These are phyloP conservation scores for Ustilago tritici DNA, from an alignment of 1,284 basidiomycete genomes.

Conservation along the genomic window DNA sequence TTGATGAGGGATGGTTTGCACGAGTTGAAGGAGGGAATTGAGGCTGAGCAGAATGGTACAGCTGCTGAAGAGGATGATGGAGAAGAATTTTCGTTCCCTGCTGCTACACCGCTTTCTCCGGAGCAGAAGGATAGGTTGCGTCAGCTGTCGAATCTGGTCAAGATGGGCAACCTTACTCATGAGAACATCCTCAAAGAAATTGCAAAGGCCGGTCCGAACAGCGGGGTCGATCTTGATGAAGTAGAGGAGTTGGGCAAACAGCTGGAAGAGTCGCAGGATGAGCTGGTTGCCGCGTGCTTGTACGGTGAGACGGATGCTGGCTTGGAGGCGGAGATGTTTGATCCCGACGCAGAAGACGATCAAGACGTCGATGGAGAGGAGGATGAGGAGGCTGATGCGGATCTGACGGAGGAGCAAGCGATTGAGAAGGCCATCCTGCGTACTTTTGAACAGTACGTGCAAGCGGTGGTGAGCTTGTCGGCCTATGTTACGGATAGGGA, in stretches of 20 bases:
- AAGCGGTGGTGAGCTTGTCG: conserved; percentile 38
- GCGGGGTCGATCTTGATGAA: conserved; percentile 41
- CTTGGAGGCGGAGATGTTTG: conserved; percentile 45
- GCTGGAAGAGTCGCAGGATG: conserved; percentile 57
- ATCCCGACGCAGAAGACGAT: conserved; percentile 27
- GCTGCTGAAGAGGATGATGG: conserved; percentile 22
- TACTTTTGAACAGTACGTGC: conserved; percentile 49
- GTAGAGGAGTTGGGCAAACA: conserved; percentile 48
- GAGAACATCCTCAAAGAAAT: conserved; percentile 48
- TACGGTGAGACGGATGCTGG: conserved; percentile 53
- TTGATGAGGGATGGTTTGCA: conserved; percentile 54
- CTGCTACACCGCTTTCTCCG: conserved; percentile 31
- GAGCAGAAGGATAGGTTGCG: conserved; percentile 44
- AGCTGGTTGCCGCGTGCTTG: conserved; percentile 52
- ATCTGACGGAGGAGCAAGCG: conserved; percentile 46
- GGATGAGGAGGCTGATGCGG: conserved; percentile 30
- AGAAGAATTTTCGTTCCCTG: conserved; percentile 44
- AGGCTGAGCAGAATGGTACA: conserved; percentile 22
- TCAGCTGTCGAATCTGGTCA: conserved; percentile 48
- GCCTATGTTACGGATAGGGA: conserved; percentile 48
- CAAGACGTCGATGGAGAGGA: conserved; percentile 2
- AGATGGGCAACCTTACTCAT: conserved; percentile 52
- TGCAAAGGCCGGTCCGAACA: conserved; percentile 21
- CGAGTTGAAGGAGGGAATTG: conserved; percentile 52
- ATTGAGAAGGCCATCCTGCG: conserved; percentile 50